Conservation (phyloP, 768 basidiomycete species). For the Lactarius evosmus region DNA sequence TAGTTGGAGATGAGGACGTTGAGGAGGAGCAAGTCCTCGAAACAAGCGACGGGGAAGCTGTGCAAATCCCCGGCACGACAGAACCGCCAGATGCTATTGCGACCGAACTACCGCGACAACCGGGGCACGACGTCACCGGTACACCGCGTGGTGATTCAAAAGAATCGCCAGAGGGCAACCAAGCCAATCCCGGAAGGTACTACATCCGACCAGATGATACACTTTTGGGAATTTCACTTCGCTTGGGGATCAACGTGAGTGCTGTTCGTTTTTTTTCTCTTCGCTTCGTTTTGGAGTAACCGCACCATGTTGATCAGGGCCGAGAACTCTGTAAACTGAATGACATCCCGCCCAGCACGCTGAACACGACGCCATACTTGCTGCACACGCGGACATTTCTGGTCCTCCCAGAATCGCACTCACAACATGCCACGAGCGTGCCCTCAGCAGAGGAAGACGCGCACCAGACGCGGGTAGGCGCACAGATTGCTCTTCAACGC, state of each 20-base stretch:
- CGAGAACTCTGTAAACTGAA: conserved; percentile 63
- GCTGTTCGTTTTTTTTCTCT: not conserved
- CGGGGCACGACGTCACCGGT: not conserved
- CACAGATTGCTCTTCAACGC: conserved; percentile 57
- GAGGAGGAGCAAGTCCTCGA: conserved; percentile 35
- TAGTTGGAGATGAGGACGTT: conserved; percentile 61
- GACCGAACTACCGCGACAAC: not conserved
- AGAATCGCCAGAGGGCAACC: not conserved
- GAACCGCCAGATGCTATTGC: not conserved
- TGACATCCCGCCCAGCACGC: conserved; percentile 57
- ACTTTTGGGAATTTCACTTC: conserved; percentile 21
- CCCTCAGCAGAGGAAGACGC: conserved; percentile 41
- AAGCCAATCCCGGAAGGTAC: conserved; percentile 10
- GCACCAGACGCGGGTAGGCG: conserved; percentile 48
- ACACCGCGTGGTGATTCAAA: not conserved
- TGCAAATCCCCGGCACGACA: not conserved
- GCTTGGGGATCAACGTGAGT: conserved; percentile 51
- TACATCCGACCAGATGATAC: conserved; percentile 27
- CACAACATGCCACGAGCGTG: conserved; percentile 31
- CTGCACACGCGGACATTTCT: conserved; percentile 65
- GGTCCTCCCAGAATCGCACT: conserved; percentile 45
- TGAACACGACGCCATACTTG: conserved; percentile 69
- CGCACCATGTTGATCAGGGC: conserved; percentile 38
- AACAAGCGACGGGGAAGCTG: conserved; percentile 2
- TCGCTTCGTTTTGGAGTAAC: not conserved